These are phyloP conservation scores for Pezicula radicicola DNA, from an alignment of 2,329 filamentous ascomycete genomes.

Conservation along the genomic window DNA sequence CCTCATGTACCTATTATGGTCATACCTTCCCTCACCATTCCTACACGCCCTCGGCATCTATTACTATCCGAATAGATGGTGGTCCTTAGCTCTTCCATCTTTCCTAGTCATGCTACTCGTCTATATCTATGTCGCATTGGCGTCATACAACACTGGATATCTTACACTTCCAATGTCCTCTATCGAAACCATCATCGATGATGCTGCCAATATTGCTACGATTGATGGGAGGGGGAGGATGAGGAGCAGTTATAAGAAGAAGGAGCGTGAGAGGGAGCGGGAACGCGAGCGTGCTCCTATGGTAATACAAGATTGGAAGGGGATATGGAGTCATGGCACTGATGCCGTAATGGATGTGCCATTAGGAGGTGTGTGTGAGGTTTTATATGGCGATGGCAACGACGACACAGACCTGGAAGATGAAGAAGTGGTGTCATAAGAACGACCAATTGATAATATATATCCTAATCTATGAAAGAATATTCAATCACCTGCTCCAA, in stretches of 20 bases:
- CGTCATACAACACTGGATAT: constrained; percentile 85
- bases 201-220: constrained; percentile 79
- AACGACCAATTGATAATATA: not conserved
- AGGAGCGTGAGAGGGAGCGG: constrained; percentile 34
- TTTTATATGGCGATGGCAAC: constrained; percentile 72
- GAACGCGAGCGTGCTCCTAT: constrained; percentile 6
- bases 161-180: constrained; percentile 77
- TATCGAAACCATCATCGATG: constrained; percentile 89
- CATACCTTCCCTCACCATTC: constrained; percentile 87
- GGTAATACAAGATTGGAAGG: constrained; percentile 61
- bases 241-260: constrained; percentile 23
- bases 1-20: constrained; percentile 66
- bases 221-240: constrained; percentile 70
- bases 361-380: constrained; percentile 89
- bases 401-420: constrained; percentile 23
- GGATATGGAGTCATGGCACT: constrained; percentile 86
- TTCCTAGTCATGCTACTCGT: constrained; percentile 85
- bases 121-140: constrained; percentile 93
- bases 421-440: not conserved
- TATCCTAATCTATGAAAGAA: not conserved
- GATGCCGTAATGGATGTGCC: constrained; percentile 98
- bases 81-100: constrained; percentile 87
- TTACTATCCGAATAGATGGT: constrained; percentile 98
- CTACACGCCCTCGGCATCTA: constrained; percentile 90
- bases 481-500: not conserved